phyloP scores from a whole-genome alignment of 495 filamentous ascomycete species.

The Podospora fimiseda region DNA sequence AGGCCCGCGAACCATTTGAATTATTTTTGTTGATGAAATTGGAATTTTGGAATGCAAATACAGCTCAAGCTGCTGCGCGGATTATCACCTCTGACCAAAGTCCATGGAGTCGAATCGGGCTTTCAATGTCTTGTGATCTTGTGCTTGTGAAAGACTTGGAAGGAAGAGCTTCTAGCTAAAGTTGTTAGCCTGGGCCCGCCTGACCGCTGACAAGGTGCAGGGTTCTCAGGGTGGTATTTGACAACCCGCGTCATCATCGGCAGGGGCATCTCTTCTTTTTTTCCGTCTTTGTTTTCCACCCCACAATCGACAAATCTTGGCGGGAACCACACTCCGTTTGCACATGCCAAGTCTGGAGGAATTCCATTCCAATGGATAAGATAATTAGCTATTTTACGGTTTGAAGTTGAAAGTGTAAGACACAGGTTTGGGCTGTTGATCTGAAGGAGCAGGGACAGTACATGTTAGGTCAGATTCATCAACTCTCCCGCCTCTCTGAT shows the following conservation, averaged over 20 bases:
- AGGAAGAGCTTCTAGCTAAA: neutral
- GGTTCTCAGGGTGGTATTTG: no score
- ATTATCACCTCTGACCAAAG: constrained; percentile 16
- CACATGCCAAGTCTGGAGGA: neutral
- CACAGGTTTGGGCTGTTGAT: no score
- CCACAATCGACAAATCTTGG: constrained; percentile 4
- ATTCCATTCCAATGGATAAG: no score
- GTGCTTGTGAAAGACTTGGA: neutral
- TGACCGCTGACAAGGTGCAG: neutral
- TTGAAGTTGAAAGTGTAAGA: no score
- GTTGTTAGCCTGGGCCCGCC: neutral
- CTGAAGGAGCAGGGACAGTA: no score
- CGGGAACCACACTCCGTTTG: neutral
- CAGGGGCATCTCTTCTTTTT: constrained; percentile 6
- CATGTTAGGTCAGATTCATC: no score
- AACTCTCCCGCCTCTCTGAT: no score
- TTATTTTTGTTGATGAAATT: neutral
- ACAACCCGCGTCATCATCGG: constrained; percentile 10
- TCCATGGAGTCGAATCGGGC: no score
- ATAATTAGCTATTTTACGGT: no score
- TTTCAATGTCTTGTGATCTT: neutral
- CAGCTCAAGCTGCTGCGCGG: constrained; percentile 18
- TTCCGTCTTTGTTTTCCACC: neutral
- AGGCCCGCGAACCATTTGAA: constrained; percentile 21
- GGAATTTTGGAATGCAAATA: neutral